Percentiles rank a stretch among this genome's conserved stretches.
Conservation (phyloP, 108 stramenopile genomes). For the Discostella pseudostelligera region DNA sequence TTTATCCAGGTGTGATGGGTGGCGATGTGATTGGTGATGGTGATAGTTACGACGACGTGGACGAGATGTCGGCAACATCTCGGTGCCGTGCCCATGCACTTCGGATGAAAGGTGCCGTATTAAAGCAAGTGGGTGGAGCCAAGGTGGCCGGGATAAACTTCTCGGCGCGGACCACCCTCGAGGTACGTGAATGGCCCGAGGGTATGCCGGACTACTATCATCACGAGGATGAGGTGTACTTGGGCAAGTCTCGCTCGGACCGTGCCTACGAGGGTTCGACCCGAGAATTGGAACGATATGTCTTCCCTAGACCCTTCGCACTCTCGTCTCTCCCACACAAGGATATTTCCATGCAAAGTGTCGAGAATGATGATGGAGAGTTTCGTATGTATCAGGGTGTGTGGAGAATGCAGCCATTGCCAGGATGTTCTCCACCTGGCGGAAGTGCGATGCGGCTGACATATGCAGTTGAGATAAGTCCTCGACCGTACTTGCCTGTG, state of each 20-base stretch:
- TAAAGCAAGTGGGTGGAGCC: slow-evolving; percentile 85
- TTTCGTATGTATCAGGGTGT: slow-evolving; percentile 91
- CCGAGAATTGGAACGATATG: slow-evolving; percentile 61
- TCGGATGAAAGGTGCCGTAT: slow-evolving; percentile 70
- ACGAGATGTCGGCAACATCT: slow-evolving; percentile 22
- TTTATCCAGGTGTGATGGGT: slow-evolving; percentile 25
- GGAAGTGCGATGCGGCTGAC: slow-evolving; percentile 80
- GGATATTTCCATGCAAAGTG: slow-evolving; percentile 90
- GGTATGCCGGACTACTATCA: slow-evolving; percentile 84
- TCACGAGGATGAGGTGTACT: slow-evolving; percentile 62
- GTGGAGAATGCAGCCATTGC: slow-evolving; percentile 89
- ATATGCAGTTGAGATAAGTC: slow-evolving; percentile 88
- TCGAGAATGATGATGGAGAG: slow-evolving; percentile 83
- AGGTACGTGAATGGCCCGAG: slow-evolving; percentile 84
- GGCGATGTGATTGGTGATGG: not conserved
- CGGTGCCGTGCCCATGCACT: slow-evolving; percentile 52
- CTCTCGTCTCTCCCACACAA: slow-evolving; percentile 65
- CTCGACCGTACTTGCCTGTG: slow-evolving; percentile 85
- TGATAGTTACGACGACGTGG: not conserved
- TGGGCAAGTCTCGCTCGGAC: slow-evolving; percentile 62
- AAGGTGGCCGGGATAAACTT: slow-evolving; percentile 89
- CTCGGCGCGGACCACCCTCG: slow-evolving; percentile 76
- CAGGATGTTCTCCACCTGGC: slow-evolving; percentile 75
- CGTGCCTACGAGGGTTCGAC: slow-evolving; percentile 51
- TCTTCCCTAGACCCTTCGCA: slow-evolving; percentile 84